Conservation (phyloP, 2,329 filamentous ascomycete species). For the Trichoderma aggressivum region DNA sequence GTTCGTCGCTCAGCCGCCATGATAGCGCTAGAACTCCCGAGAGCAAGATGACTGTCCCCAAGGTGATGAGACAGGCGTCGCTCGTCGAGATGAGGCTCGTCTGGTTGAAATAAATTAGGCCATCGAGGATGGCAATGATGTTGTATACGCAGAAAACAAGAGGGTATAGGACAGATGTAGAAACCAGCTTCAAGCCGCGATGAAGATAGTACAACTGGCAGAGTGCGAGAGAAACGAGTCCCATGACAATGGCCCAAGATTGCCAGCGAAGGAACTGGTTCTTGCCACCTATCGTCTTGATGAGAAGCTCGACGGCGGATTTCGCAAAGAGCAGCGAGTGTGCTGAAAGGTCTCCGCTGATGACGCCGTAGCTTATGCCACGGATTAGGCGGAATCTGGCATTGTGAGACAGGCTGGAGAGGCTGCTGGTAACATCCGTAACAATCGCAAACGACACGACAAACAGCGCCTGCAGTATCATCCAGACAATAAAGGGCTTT, state of each 20-base stretch:
- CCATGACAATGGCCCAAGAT: slow-evolving; percentile 85
- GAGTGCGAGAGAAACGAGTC: slow-evolving; percentile 76
- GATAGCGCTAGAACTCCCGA: slow-evolving; percentile 86
- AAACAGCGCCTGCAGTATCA: slow-evolving; percentile 72
- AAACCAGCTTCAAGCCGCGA: slow-evolving; percentile 87
- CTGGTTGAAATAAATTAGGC: slow-evolving; percentile 94
- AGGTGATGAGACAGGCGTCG: slow-evolving; percentile 74
- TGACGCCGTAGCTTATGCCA: slow-evolving; percentile 82
- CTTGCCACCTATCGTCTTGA: slow-evolving; percentile 76
- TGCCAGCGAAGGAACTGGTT: slow-evolving; percentile 97
- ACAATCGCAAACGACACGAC: slow-evolving; percentile 65
- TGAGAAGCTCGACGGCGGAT: slow-evolving; percentile 90
- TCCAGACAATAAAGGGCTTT: slow-evolving; percentile 81
- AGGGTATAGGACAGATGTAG: slow-evolving; percentile 92
- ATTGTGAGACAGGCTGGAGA: slow-evolving; percentile 55
- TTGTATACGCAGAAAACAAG: slow-evolving; percentile 99
- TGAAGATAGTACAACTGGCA: slow-evolving; percentile 95
- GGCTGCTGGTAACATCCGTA: slow-evolving; percentile 53
- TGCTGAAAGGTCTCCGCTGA: slow-evolving; percentile 90
- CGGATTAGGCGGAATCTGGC: slow-evolving; percentile 70
- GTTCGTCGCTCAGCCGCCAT: slow-evolving; percentile 84
- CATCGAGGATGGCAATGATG: slow-evolving; percentile 96
- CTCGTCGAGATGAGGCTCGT: slow-evolving; percentile 72
- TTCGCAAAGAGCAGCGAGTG: slow-evolving; percentile 93
- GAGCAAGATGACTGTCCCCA: slow-evolving; percentile 83